phyloP scores from a whole-genome alignment of 2,329 filamentous ascomycete species.

The Teratosphaeriaceae sp. region DNA sequence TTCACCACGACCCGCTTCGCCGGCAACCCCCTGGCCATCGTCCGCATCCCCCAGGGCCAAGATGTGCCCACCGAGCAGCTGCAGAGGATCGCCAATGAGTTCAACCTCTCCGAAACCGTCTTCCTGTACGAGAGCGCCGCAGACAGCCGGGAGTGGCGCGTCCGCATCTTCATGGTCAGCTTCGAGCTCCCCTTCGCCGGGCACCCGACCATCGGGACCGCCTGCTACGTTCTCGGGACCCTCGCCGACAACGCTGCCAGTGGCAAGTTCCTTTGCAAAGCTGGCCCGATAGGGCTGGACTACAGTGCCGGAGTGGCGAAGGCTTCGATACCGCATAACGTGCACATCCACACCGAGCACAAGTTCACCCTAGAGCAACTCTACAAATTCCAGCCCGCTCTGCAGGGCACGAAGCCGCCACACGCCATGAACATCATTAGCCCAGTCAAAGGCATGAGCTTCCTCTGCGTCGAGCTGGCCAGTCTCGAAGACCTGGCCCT shows the following conservation, averaged over 20 bases:
- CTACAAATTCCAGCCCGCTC: constrained; percentile 31
- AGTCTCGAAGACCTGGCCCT: constrained; percentile 52
- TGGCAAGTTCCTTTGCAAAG: constrained; percentile 37
- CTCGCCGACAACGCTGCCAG: constrained; percentile 20
- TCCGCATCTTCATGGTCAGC: constrained; percentile 50
- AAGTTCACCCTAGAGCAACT: constrained; percentile 25
- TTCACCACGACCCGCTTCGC: constrained; percentile 43
- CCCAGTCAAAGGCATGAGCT: constrained; percentile 68
- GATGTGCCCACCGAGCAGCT: constrained; percentile 43
- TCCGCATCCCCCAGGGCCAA: constrained; percentile 36
- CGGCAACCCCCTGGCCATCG: constrained; percentile 53
- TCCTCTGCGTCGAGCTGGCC: constrained; percentile 58
- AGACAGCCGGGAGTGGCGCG: constrained; percentile 30
- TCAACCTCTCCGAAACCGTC: constrained; percentile 53
- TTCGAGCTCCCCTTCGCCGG: constrained; percentile 51
- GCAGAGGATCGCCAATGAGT: constrained; percentile 49
- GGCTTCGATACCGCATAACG: constrained; percentile 60
- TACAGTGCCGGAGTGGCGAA: constrained; percentile 44
- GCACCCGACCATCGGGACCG: constrained; percentile 52
- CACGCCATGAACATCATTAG: constrained; percentile 30
- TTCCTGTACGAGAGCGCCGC: constrained; percentile 40
- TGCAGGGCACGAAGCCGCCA: constrained; percentile 15
- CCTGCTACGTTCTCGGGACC: constrained; percentile 39
- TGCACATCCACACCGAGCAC: constrained; percentile 50
- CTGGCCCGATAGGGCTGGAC: constrained; percentile 36